Base-by-base conservation (phyloP, 2,329 filamentous ascomycete species). In the Blumeriella jaapii region DNA sequence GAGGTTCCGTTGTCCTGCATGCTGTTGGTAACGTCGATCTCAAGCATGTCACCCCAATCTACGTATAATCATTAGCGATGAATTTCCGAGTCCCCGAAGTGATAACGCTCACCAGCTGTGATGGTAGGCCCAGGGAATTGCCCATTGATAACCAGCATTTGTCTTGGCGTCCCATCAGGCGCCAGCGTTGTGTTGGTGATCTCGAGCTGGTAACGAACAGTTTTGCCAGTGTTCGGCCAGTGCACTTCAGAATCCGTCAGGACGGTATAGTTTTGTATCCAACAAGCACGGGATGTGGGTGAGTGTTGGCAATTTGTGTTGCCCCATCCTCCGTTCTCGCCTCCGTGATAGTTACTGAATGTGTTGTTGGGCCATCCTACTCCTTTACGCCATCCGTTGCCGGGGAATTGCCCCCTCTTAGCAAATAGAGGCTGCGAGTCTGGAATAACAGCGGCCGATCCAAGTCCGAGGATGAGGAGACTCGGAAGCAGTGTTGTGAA, bases 21-120 rank as follows among this genome's bases (percentile, higher is more conserved):
- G 10, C 46, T 39, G 57, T 89, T 89, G 55, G 71, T 67, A 31
- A 86, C 68, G 24, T 73, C 74, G 26, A 83, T 69, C 30, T 80
- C 60, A 29, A 74, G 62, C 16, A 29, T 42, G 38, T 59, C 56
- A 17, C 54, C 55, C 49, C 51, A 56, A 10, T 46, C 43, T 39
- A 26, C n/a, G n/a, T n/a, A n/a, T n/a, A n/a, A n/a, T n/a, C n/a
- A n/a, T n/a, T n/a, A n/a, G n/a, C n/a, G n/a, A n/a, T n/a, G n/a
- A n/a, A n/a, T n/a, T n/a, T n/a, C n/a, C n/a, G n/a, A n/a, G n/a
- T n/a, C n/a, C n/a, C n/a, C n/a, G n/a, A n/a, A n/a, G n/a, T n/a
- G n/a, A n/a, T n/a, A n/a, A n/a, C n/a, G n/a, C n/a, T n/a, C n/a
- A n/a, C n/a, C n/a, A n/a, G n/a, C n/a, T n/a, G n/a, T n/a, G n/a